Evolutionary conservation across 2,329 filamentous ascomycete species (phyloP).

Genomic region (Hypomyces rosellus): DNA sequence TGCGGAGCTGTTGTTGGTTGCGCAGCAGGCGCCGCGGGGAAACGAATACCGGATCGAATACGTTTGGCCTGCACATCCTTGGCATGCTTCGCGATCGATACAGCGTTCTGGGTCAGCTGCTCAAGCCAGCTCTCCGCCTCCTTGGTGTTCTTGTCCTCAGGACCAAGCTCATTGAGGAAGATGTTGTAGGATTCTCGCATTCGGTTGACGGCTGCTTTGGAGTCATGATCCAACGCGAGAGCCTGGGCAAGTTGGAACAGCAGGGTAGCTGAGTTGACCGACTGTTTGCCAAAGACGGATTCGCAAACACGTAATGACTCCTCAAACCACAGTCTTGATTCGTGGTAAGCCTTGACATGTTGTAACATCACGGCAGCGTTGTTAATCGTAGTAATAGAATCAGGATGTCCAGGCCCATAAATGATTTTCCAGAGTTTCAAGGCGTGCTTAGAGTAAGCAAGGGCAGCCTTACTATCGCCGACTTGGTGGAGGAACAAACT

Average conservation of each 20-base stretch:
- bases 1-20: slow-evolving; percentile 26
- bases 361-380: slow-evolving; percentile 99
- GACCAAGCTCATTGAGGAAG: slow-evolving; percentile 79
- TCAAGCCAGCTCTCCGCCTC: slow-evolving; percentile 96
- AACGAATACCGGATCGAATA: slow-evolving; percentile 62
- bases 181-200: slow-evolving; percentile 98
- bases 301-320: slow-evolving; percentile 85
- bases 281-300: slow-evolving; percentile 79
- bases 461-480: slow-evolving; percentile 81
- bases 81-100: slow-evolving; percentile 87
- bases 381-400: slow-evolving; percentile 98
- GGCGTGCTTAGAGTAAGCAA: slow-evolving; percentile 85
- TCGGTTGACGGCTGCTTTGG: slow-evolving; percentile 80
- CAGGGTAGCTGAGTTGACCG: slow-evolving; percentile 88
- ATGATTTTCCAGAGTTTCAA: slow-evolving; percentile 95
- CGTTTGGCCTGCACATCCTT: slow-evolving; percentile 76
- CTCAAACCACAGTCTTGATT: slow-evolving; percentile 96
- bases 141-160: slow-evolving; percentile 94
- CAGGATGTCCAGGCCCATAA: slow-evolving; percentile 87
- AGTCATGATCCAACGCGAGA: slow-evolving; percentile 89
- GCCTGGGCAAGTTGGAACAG: slow-evolving; percentile 97
- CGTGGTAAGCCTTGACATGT: slow-evolving; percentile 86
- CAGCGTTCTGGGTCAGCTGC: slow-evolving; percentile 91
- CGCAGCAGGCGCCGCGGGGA: slow-evolving; percentile 40
- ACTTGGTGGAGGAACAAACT: slow-evolving; percentile 89